Percentiles rank a stretch among this genome's conserved stretches.
Evolutionary conservation across 805 yeast genomes (phyloP).

Genomic region (Wilhelminamyces savonicus): DNA sequence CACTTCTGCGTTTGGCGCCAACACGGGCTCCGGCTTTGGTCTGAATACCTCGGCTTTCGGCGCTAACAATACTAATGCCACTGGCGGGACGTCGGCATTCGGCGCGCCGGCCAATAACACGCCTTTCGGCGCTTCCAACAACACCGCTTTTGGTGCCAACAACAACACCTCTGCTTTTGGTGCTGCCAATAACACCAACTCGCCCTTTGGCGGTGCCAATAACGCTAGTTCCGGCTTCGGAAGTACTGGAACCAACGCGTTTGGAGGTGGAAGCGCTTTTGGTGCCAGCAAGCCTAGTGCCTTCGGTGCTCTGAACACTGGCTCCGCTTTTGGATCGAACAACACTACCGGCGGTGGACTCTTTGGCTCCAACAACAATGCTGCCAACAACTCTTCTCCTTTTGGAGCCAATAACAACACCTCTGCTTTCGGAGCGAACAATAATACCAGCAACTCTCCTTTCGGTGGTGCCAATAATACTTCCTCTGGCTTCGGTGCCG

Average conservation of each 20-base stretch:
- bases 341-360: conserved; percentile 8
- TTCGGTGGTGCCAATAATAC: conserved; percentile 29
- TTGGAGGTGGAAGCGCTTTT: conserved; percentile 24
- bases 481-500: too few species aligned
- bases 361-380: background rate
- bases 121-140: conserved; percentile 33
- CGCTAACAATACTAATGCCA: conserved; percentile 3
- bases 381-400: conserved; percentile 1
- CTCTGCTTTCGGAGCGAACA: conserved; percentile 21
- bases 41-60: conserved; percentile 17
- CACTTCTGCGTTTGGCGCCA: conserved; percentile 17
- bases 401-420: conserved; percentile 25
- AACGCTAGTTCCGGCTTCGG: conserved; percentile 34
- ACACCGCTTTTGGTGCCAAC: conserved; percentile 20
- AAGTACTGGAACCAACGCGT: conserved; percentile 11
- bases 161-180: conserved; percentile 18
- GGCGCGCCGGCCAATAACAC: conserved; percentile 21
- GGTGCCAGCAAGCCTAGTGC: conserved; percentile 25
- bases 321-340: conserved; percentile 13
- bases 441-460: conserved; percentile 17
- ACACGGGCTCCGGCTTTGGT: conserved; percentile 31
- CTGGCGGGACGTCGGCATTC: conserved; percentile 18
- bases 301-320: conserved; percentile 15
- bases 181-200: conserved; percentile 13
- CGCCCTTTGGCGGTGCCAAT: conserved; percentile 29